Evolutionary conservation across 1,139 yeast genomes (phyloP), one percentile per base, ranked within the genome.

Genomic region (Taphrina wiesneri): DNA sequence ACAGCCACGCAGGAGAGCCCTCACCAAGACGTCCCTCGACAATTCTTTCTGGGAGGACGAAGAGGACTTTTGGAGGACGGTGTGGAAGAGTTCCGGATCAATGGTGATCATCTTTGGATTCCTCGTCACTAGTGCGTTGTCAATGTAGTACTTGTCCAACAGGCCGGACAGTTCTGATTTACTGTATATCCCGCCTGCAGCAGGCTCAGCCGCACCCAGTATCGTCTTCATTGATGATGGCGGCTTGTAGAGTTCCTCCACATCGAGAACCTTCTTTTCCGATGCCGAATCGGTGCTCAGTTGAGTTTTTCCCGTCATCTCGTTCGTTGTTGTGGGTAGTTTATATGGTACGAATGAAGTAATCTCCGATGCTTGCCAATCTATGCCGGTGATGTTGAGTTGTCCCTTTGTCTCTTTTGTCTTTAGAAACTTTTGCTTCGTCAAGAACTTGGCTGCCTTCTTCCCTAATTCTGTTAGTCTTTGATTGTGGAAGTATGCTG

Each of bases 331-430:
- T n/a, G 36, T 13, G n/a, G 57, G 43, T 25, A 60, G 49, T 15
- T 45, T 45, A 39, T 60, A 51, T 13, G 64, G 64, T 23, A 39
- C 57, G 39, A 60, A 60, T 7, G 54, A 21, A 2, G 26, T 5
- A 15, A 60, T 17, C 9, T 36, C 57, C 13, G 51, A 51, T 15
- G 43, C n/a, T 30, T 21, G 23, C 64, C 57, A 41, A n/a, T 26
- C 46, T 26, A 60, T 51, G 4, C 47, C 64, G 34, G 57, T 49
- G 23, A 60, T 45, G 21, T 26, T 51, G 17, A 43, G 23, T 45
- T 60, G 64, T 3, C 64, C 64, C 15, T 60, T 60, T 17, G 46
- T 52, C 41, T 63, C 63, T 21, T 53, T 65, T 41, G 56, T 30
- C 49, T 53, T 62, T 21, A 62, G 47, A 19, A 47, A 15, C 45